Conservation (phyloP, 129 eudicot species). For the Scalesia atractyloides region DNA sequence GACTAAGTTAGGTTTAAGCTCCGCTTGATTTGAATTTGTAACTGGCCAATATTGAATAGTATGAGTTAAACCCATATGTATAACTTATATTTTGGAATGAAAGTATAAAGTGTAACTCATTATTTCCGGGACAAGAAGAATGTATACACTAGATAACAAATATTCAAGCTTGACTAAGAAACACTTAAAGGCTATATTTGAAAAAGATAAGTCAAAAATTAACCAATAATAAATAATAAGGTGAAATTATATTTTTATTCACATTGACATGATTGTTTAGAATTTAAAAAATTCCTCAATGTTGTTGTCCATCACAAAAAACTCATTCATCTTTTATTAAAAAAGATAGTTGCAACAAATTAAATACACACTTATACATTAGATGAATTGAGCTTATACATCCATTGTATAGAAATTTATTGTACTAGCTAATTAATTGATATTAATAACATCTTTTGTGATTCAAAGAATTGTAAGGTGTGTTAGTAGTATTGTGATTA, state of each 20-base stretch:
- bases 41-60: too few species aligned
- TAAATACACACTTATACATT: conserved; percentile 40
- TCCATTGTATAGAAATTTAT: conserved; percentile 1
- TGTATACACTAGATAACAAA: conserved; percentile 14
- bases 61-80: not conserved
- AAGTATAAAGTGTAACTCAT: not conserved
- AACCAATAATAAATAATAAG: not conserved
- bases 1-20: too few species aligned
- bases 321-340: conserved; percentile 20
- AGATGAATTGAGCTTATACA: conserved; percentile 37
- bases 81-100: not conserved
- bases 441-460: conserved; percentile 44
- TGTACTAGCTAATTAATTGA: conserved; percentile 33
- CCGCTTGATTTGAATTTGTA: too few species aligned
- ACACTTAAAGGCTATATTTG: not conserved
- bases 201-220: not conserved
- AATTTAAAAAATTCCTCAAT: not conserved
- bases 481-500: conserved; percentile 37
- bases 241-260: conserved; percentile 5
- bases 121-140: conserved; percentile 7
- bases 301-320: not conserved
- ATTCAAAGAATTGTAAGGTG: conserved; percentile 52
- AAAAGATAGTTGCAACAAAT: conserved; percentile 19
- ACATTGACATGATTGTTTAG: conserved; percentile 16
- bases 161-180: conserved; percentile 7